Conservation (phyloP, 2,329 filamentous ascomycete genomes). For the Thermomyces lanuginosus region DNA sequence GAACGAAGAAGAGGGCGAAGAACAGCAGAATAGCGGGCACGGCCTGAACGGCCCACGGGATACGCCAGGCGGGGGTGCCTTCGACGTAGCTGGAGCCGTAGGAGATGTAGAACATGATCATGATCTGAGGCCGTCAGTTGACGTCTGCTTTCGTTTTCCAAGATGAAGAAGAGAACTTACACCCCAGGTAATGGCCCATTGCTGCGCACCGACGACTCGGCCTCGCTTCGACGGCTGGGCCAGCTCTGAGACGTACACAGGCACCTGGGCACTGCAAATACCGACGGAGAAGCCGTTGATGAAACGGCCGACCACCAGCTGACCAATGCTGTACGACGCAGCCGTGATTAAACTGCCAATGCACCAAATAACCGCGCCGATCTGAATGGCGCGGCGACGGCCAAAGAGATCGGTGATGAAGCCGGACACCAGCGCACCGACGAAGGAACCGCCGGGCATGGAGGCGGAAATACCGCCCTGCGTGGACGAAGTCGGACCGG, state of each 20-base stretch:
- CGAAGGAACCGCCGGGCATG: slow-evolving; percentile 56
- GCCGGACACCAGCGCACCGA: slow-evolving; percentile 40
- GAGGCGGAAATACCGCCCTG: slow-evolving; percentile 57
- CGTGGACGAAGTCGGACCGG: slow-evolving; percentile 33
- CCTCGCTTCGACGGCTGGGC: slow-evolving; percentile 40
- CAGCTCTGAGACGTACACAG: slow-evolving; percentile 53
- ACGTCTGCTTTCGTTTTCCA: slow-evolving; percentile 1
- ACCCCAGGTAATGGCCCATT: slow-evolving; percentile 60
- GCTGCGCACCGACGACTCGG: slow-evolving; percentile 54
- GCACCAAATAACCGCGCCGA: slow-evolving; percentile 35
- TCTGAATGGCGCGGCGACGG: slow-evolving; percentile 34
- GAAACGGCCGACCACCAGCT: slow-evolving; percentile 55
- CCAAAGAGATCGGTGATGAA: slow-evolving; percentile 41
- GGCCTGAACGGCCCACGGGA: slow-evolving; percentile 50
- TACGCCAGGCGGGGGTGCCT: slow-evolving; percentile 42
- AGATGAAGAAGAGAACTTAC: slow-evolving; percentile 37
- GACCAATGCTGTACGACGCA: slow-evolving; percentile 43
- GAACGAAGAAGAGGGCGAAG: slow-evolving; percentile 35
- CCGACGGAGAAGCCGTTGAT: slow-evolving; percentile 60
- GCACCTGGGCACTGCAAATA: slow-evolving; percentile 55
- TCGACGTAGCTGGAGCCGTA: slow-evolving; percentile 45
- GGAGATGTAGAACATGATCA: slow-evolving; percentile 29
- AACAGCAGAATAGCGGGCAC: slow-evolving; percentile 44
- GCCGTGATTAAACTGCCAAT: slow-evolving; percentile 40
- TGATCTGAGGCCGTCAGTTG: neutral